Conservation (phyloP, 2,329 filamentous ascomycete species). For the Botrytis hyacinthi region DNA sequence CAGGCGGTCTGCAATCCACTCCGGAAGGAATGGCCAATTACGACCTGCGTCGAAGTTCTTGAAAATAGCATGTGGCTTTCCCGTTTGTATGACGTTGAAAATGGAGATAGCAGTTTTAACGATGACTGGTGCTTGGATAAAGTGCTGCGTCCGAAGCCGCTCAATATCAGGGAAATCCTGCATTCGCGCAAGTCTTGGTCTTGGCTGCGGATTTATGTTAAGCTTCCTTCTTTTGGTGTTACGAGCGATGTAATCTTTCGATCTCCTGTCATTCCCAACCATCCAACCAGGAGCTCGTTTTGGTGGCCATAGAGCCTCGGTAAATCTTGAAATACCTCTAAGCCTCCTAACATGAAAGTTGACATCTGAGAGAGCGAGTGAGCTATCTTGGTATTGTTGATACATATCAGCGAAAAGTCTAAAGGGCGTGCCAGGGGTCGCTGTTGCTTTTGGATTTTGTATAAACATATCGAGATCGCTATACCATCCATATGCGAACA, state of each 20-base stretch:
- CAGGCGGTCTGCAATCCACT: not conserved
- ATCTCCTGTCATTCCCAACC: not conserved
- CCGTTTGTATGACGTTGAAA: not conserved
- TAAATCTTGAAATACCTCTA: not conserved
- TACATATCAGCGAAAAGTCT: not conserved
- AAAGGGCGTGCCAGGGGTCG: not conserved
- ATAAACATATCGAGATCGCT: constrained; percentile 1
- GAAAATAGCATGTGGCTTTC: not conserved
- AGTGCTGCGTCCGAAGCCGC: not conserved
- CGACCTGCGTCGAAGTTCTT: not conserved
- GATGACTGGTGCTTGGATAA: not conserved
- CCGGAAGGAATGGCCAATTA: constrained; percentile 5
- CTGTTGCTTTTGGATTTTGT: not conserved
- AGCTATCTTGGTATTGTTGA: not conserved
- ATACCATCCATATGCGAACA: constrained; percentile 11
- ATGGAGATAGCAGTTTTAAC: not conserved
- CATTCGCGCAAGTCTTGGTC: not conserved
- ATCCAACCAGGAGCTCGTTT: constrained; percentile 3
- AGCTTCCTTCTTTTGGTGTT: not conserved
- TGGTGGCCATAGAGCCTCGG: not conserved
- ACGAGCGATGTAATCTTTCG: not conserved
- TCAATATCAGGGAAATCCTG: not conserved
- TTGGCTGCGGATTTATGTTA: not conserved
- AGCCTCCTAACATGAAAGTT: constrained; percentile 7
- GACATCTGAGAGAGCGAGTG: not conserved